Conservation (phyloP, 345 rosid species). For the Rhizophora mangle region DNA sequence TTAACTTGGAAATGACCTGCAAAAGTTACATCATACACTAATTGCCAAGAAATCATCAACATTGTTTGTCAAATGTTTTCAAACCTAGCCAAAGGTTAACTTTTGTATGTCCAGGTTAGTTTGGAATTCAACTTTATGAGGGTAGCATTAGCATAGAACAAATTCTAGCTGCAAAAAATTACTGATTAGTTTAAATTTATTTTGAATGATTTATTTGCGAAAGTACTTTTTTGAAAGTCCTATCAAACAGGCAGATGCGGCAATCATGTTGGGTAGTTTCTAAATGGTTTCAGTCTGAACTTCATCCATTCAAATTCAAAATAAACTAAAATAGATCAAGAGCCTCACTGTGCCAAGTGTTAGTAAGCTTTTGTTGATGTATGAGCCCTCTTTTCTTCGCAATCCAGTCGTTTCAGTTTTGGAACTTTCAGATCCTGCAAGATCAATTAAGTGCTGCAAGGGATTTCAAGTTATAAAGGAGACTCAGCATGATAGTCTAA, state of each 20-base stretch:
- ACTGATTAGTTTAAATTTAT: no score
- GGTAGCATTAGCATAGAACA: not conserved
- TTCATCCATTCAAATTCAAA: not conserved
- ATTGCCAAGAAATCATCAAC: constrained; percentile 7
- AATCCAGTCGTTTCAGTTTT: constrained; percentile 71
- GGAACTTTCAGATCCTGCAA: constrained; percentile 79
- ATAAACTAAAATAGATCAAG: not conserved
- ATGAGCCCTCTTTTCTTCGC: constrained; percentile 75
- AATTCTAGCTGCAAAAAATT: not conserved
- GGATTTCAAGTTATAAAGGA: constrained; percentile 7
- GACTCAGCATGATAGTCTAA: constrained; percentile 3
- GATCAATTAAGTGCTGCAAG: constrained; percentile 64
- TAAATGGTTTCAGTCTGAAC: not conserved
- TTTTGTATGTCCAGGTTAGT: not conserved
- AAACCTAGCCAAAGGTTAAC: not conserved
- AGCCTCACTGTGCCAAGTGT: constrained; percentile 66
- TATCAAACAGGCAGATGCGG: not conserved
- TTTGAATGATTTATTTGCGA: no score
- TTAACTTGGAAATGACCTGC: constrained; percentile 67
- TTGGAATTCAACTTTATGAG: constrained; percentile 1
- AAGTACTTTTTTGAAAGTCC: not conserved
- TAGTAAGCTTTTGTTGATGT: constrained; percentile 68
- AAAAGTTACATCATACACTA: constrained; percentile 1
- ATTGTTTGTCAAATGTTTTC: constrained; percentile 1
- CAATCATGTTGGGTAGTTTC: not conserved